Base-by-base conservation (phyloP, 1,284 basidiomycete species). In the Sanguinoderma infundibulare region DNA sequence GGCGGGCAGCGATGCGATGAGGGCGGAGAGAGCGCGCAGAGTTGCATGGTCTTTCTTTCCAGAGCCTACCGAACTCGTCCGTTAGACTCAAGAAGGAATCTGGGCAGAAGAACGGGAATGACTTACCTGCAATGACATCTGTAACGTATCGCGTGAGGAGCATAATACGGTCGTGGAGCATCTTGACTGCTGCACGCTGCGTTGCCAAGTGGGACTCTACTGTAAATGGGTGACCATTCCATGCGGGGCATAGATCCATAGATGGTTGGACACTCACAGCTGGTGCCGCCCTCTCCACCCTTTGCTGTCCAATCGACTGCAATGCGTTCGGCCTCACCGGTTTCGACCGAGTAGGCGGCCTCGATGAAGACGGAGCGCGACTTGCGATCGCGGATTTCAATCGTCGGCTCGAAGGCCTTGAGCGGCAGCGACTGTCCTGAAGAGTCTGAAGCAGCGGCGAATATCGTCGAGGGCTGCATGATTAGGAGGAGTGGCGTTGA, bases 281-380 rank as follows among this genome's bases (percentile, higher is more conserved):
- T 92, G 5, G 89, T 91, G 58, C 91, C 90, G 50, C 89, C 90
- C 35, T 90, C 92, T 36, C 93, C 92, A n/a, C 95, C 95, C 73
- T 90, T 90, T 14, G 94, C 91, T 1, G 95, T 94, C 83, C 95
- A 96, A 75, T 99, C 96, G 0, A 99, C 97, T 1, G 98, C 98
- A 65, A 99, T 98, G 32, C 98, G 87, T 74, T 99, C 97, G 6
- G 98, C 97, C 77, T 99, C 98, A 30, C 97, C 97, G 0, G 96
- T 98, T 76, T 98, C 95, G n/a, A 99, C 90, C 57, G 83, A 89
- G 78, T 85, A 98, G 1, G 88, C 77, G 1, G 87, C 91, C 65
- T 93, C 91, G 34, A 96, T 87, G 72, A 94, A 97, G 9, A 93
- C 89, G 0, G 89, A 86, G 54, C 91, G 85, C 49, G 91, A 86